Conservation (phyloP, 495 filamentous ascomycete genomes). For the Tetracladium setigerum region DNA sequence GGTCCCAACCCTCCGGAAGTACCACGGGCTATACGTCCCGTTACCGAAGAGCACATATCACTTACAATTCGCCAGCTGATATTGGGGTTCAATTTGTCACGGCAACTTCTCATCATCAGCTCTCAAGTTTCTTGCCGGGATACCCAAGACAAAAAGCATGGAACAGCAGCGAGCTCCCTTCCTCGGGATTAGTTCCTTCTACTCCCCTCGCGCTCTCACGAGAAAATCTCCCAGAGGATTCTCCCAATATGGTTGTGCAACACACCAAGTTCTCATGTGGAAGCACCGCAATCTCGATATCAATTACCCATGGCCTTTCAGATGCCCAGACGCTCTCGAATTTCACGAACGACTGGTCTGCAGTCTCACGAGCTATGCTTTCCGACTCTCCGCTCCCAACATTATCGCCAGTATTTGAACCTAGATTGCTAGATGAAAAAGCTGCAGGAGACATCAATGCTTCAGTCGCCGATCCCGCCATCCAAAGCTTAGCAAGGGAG, state of each 20-base stretch:
- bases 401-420: constrained; percentile 25
- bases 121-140: constrained; percentile 15
- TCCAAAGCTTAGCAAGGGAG: constrained; percentile 17
- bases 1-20: constrained; percentile 15
- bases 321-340: constrained; percentile 38
- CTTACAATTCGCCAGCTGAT: constrained; percentile 27
- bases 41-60: constrained; percentile 27
- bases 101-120: constrained; percentile 14
- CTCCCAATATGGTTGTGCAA: constrained; percentile 17
- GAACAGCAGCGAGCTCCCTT: constrained; percentile 10
- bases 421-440: constrained; percentile 22
- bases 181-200: constrained; percentile 5
- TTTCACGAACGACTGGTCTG: constrained; percentile 40
- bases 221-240: constrained; percentile 2
- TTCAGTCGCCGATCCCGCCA: constrained; percentile 17
- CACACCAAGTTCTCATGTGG: constrained; percentile 23
- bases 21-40: constrained; percentile 21
- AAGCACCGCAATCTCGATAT: constrained; percentile 33
- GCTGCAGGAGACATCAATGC: constrained; percentile 21
- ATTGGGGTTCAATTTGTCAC: constrained; percentile 29
- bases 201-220: constrained; percentile 12
- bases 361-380: constrained; percentile 10
- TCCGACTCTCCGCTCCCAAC: neutral
- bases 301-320: constrained; percentile 37
- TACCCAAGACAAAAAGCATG: constrained; percentile 11